Conservation (phyloP, 768 basidiomycete species). For the Lyophyllum shimeji region DNA sequence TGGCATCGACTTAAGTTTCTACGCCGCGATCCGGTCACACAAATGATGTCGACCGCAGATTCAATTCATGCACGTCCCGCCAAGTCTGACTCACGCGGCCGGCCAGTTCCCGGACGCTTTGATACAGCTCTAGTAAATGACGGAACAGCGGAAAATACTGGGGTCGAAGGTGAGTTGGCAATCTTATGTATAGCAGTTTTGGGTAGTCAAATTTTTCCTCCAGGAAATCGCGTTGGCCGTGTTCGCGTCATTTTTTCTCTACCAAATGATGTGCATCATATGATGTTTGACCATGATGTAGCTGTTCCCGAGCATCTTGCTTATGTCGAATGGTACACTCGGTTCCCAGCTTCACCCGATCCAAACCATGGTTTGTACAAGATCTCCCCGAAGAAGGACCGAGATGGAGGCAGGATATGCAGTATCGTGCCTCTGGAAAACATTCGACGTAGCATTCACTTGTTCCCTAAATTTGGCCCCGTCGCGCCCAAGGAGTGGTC, state of each 20-base stretch:
- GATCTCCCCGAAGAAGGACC: constrained; percentile 12
- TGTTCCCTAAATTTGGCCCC: constrained; percentile 26
- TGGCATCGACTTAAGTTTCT: constrained; percentile 32
- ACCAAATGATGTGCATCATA: constrained; percentile 7
- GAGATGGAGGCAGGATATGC: constrained; percentile 9
- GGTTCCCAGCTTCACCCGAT: constrained; percentile 19
- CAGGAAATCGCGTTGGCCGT: constrained; percentile 25
- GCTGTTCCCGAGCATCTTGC: constrained; percentile 19
- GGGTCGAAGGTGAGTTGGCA: constrained; percentile 18
- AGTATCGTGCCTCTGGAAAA: constrained; percentile 19
- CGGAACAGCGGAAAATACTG: constrained; percentile 1
- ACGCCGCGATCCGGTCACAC: constrained; percentile 13
- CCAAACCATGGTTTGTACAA: constrained; percentile 23
- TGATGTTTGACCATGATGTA: constrained; percentile 8
- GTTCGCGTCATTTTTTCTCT: constrained; percentile 25
- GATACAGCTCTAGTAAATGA: constrained; percentile 24
- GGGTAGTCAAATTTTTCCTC: not conserved
- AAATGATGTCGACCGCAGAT: constrained; percentile 19
- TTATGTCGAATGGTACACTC: constrained; percentile 28
- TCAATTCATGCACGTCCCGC: constrained; percentile 27
- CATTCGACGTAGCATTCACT: constrained; percentile 26
- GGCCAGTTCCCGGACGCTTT: constrained; percentile 25
- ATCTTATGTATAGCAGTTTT: not conserved
- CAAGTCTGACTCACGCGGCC: constrained; percentile 9
- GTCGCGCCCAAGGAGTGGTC: constrained; percentile 26